phyloP scores from a whole-genome alignment of 345 rosid genomes.

The Ricinus communis region DNA sequence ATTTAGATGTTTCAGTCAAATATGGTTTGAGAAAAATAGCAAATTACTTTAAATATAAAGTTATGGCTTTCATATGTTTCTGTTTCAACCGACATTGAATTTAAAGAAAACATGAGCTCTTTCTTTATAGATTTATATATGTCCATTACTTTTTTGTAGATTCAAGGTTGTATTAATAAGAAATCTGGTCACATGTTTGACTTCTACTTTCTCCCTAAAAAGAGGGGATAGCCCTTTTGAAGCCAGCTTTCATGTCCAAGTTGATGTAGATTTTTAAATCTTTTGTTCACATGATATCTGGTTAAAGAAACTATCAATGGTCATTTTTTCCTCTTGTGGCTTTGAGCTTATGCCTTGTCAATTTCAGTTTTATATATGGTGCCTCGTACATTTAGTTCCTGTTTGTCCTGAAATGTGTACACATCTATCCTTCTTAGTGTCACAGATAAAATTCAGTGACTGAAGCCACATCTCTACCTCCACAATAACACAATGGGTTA shows the following conservation, averaged over 20 bases:
- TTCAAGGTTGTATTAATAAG: slow-evolving; percentile 1
- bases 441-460: slow-evolving; percentile 12
- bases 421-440: not conserved
- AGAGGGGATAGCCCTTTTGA: slow-evolving; percentile 13
- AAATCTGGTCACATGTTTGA: slow-evolving; percentile 24
- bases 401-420: not conserved
- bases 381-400: slow-evolving; percentile 8
- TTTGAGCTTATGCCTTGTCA: slow-evolving; percentile 21
- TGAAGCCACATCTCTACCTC: not conserved
- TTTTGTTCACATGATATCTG: slow-evolving; percentile 34
- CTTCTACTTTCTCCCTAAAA: slow-evolving; percentile 15
- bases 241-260: slow-evolving; percentile 23
- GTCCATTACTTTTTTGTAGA: not conserved
- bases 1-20: not conserved
- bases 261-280: slow-evolving; percentile 7
- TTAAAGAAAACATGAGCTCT: not conserved
- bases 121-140: not conserved
- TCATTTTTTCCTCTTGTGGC: slow-evolving; percentile 19
- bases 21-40: no score
- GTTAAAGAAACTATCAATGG: not conserved
- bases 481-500: slow-evolving; percentile 29
- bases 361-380: slow-evolving; percentile 16
- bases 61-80: slow-evolving; percentile 16
- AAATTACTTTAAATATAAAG: not conserved
- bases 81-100: slow-evolving; percentile 6